Evolutionary conservation across 257 asterid species (phyloP).

Genomic region (Solanum sejunctum): DNA sequence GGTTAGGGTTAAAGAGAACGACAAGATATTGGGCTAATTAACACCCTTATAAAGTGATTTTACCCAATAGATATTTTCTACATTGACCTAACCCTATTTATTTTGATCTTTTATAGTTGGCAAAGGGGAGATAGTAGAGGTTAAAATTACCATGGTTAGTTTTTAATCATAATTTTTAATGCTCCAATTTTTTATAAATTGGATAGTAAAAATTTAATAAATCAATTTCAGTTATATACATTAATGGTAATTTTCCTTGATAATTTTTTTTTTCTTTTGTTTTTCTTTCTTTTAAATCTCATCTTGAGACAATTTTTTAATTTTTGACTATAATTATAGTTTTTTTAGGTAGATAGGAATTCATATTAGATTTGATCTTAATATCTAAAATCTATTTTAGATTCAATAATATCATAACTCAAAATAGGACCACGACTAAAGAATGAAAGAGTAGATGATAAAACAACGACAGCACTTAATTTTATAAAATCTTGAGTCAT

Average conservation of each 20-base stretch:
- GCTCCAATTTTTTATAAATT: not conserved
- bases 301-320: not conserved
- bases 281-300: not conserved
- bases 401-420: not conserved
- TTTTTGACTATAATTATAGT: not conserved
- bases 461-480: too few species aligned
- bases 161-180: not conserved
- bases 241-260: slow-evolving; percentile 9
- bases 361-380: not conserved
- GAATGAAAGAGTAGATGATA: too few species aligned
- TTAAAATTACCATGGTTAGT: not conserved
- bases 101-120: not conserved
- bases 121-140: not conserved
- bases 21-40: too few species aligned
- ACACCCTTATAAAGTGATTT: too few species aligned
- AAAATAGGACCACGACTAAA: too few species aligned
- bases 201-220: not conserved
- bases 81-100: not conserved
- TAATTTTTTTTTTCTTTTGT: not conserved
- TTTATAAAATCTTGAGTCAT: too few species aligned
- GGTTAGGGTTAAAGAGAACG: too few species aligned
- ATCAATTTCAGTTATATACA: not conserved
- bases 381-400: not conserved
- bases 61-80: too few species aligned
- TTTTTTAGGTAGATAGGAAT: too few species aligned